Evolutionary conservation across 2,329 filamentous ascomycete species (phyloP), one percentile per base, ranked within the genome.

Genomic region (Massarina eburnea): DNA sequence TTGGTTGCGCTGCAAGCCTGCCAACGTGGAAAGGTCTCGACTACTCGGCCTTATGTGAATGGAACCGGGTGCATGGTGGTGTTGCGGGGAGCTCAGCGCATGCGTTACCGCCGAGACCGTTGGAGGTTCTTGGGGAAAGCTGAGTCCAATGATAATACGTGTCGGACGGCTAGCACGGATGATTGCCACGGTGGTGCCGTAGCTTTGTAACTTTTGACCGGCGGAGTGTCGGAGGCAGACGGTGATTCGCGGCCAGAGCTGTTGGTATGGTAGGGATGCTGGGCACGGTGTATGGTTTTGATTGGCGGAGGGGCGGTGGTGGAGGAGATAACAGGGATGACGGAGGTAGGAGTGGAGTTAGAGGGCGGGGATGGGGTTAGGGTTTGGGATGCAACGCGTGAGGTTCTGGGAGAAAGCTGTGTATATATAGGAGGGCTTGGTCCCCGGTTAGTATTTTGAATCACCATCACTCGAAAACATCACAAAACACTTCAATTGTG

Each of bases 371-470:
- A 30, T 43, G 15, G 34, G 22, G 14, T 30, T 18, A 19, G 38
- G n/a, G 38, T 40, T 40, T 17, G 29, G n/a, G 27, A 15, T 22
- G 12, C 12, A 12, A 8, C 9, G 36, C 3, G 36, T 33, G 46
- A 39, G 40, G 12, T 33, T 7, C n/a, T n/a, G n/a, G n/a, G n/a
- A n/a, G n/a, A n/a, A n/a, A n/a, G n/a, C n/a, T n/a, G n/a, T n/a
- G n/a, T 17, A 27, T 19, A 37, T 45, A 45, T 45, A 45, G 20
- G 24, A 32, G n/a, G 27, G 19, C 34, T 27, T 39, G 27, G 27
- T 19, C 19, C 34, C 43, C 43, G 36, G 26, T 15, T 17, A 10
- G 21, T 14, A 19, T 27, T 30, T 26, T 21, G 21, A 18, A 41
- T n/a, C n/a, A n/a, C n/a, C n/a, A n/a, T n/a, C n/a, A n/a, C n/a